Conservation (phyloP, 139 green algal species). For the Volvox africanus region DNA sequence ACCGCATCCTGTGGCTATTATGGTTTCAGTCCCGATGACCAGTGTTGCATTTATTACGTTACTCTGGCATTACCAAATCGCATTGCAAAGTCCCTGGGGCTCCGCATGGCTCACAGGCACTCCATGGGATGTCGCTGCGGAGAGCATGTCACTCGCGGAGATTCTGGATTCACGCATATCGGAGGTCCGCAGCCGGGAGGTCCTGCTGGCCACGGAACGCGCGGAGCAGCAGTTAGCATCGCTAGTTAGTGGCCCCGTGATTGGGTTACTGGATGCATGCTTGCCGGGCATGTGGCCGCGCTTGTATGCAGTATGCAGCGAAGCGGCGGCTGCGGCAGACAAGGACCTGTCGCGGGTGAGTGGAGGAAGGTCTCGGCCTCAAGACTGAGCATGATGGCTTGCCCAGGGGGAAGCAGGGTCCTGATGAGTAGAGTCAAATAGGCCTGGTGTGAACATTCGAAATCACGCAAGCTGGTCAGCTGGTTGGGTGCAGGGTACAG, state of each 20-base stretch:
- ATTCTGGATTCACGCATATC: constrained; percentile 38
- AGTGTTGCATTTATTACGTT: too few relatives aligned
- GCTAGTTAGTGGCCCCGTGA: constrained; percentile 37
- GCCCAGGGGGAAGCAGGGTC: too few relatives aligned
- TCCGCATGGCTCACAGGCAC: not conserved
- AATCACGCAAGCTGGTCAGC: too few relatives aligned
- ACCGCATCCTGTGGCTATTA: too few relatives aligned
- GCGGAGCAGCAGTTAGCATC: constrained; percentile 32
- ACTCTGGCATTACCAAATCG: too few relatives aligned
- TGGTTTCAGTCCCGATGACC: too few relatives aligned
- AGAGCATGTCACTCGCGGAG: not conserved
- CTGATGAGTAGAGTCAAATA: too few relatives aligned
- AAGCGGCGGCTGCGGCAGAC: constrained; percentile 40
- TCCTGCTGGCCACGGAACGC: not conserved
- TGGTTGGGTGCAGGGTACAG: too few relatives aligned
- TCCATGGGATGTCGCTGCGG: constrained; percentile 50
- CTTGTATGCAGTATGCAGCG: constrained; percentile 61
- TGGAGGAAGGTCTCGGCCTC: not conserved
- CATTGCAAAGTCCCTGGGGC: too few relatives aligned
- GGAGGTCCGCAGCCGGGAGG: constrained; percentile 2
- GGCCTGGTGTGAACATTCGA: too few relatives aligned
- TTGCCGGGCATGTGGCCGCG: constrained; percentile 77
- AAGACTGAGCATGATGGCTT: too few relatives aligned
- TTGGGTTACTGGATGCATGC: constrained; percentile 57
- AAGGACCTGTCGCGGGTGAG: constrained; percentile 56